A percentile compares a stretch with the other conserved stretches of the same genome.
These are phyloP conservation scores for Naegleria fowleri DNA, from an alignment of 208 protist genomes.

Conservation along the genomic window DNA sequence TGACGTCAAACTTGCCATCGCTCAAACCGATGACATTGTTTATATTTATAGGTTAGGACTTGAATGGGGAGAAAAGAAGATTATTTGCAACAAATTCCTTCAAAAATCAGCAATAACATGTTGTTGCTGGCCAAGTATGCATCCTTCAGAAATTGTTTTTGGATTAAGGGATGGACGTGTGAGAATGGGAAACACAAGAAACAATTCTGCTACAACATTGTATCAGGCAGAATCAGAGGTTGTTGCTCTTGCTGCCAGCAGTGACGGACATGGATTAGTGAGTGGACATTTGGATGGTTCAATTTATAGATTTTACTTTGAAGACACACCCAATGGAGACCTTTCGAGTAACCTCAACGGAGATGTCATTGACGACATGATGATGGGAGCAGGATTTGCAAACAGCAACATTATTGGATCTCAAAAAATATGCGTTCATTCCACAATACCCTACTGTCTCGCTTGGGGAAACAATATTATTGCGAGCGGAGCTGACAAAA, in stretches of 20 bases:
- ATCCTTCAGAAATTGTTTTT: constrained; percentile 81
- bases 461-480: constrained; percentile 84
- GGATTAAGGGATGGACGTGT: constrained; percentile 87
- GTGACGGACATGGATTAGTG: constrained; percentile 73
- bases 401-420: constrained; percentile 26
- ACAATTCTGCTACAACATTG: constrained; percentile 83
- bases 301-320: constrained; percentile 74
- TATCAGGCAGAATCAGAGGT: constrained; percentile 80
- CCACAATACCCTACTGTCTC: constrained; percentile 71
- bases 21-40: constrained; percentile 90
- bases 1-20: constrained; percentile 83
- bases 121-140: constrained; percentile 72
- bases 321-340: constrained; percentile 58
- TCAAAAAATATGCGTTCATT: constrained; percentile 69
- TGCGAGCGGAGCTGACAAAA: constrained; percentile 74
- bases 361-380: background rate
- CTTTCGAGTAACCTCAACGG: constrained; percentile 48
- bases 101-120: constrained; percentile 75
- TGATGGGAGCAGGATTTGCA: constrained; percentile 35
- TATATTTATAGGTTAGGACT: constrained; percentile 91
- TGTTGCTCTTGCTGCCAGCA: constrained; percentile 62
- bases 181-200: constrained; percentile 78
- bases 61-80: constrained; percentile 94
- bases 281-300: constrained; percentile 82
- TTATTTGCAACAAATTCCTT: constrained; percentile 93